Conservation (phyloP, 495 filamentous ascomycete genomes). For the Talaromyces liani region DNA sequence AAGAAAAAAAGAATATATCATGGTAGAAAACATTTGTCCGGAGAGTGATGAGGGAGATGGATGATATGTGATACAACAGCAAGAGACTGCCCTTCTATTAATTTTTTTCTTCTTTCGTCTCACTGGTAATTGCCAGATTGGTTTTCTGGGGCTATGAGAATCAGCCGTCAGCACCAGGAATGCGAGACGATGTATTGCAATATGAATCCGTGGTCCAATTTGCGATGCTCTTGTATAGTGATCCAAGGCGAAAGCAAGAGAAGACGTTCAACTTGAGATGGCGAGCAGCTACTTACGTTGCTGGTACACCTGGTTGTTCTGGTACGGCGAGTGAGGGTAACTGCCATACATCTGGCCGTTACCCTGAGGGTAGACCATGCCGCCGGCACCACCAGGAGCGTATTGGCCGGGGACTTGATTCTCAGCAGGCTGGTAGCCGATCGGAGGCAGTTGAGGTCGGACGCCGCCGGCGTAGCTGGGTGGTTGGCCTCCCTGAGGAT, state of each 20-base stretch:
- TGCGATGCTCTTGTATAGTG: slow-evolving; percentile 8
- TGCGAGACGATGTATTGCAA: slow-evolving; percentile 10
- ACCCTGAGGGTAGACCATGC: slow-evolving; percentile 49
- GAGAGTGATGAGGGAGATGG: not conserved
- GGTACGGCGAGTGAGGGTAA: slow-evolving; percentile 72
- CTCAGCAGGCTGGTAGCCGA: slow-evolving; percentile 68
- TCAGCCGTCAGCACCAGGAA: slow-evolving; percentile 13
- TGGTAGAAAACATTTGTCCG: not conserved
- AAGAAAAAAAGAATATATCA: slow-evolving; percentile 2
- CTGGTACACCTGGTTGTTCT: slow-evolving; percentile 67
- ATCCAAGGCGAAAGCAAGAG: slow-evolving; percentile 9
- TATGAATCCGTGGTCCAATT: slow-evolving; percentile 4
- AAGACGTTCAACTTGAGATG: slow-evolving; percentile 4
- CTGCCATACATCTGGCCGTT: slow-evolving; percentile 65
- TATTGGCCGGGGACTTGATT: slow-evolving; percentile 60
- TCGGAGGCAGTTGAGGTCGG: slow-evolving; percentile 74
- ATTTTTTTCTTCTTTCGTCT: not conserved
- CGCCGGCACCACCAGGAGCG: slow-evolving; percentile 45
- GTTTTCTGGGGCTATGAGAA: slow-evolving; percentile 13
- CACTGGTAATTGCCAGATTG: slow-evolving; percentile 12
- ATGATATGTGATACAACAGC: not conserved
- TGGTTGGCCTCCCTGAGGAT: slow-evolving; percentile 50
- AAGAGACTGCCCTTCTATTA: not conserved
- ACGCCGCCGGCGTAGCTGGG: slow-evolving; percentile 49
- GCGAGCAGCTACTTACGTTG: slow-evolving; percentile 50